A percentile compares a stretch with the other conserved stretches of the same genome.
Evolutionary conservation across 306 rosid genomes (phyloP).

Genomic region (Trifolium repens): DNA sequence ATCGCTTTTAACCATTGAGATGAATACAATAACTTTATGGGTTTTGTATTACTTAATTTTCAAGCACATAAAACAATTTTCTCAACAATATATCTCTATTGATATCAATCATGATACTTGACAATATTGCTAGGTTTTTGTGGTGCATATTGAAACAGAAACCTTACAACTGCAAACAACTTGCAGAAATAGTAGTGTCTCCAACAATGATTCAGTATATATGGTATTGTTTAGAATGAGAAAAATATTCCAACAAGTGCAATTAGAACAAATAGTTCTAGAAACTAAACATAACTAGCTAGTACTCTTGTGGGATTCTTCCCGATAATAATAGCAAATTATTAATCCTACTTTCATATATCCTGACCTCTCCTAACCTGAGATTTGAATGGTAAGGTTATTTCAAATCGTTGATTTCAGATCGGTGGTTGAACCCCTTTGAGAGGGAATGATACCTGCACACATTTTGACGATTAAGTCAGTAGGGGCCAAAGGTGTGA

Average conservation of each 20-base stretch:
- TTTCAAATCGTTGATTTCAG: too few relatives aligned
- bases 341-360: too few relatives aligned
- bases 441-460: too few relatives aligned
- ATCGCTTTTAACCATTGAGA: not conserved
- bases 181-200: not conserved
- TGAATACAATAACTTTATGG: slow-evolving; percentile 1
- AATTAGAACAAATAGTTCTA: not conserved
- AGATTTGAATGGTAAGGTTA: too few relatives aligned
- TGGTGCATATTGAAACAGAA: not conserved
- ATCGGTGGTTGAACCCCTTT: too few relatives aligned
- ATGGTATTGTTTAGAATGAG: not conserved
- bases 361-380: too few relatives aligned
- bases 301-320: not conserved
- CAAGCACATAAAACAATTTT: slow-evolving; percentile 15
- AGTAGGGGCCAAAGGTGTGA: too few relatives aligned
- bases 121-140: not conserved
- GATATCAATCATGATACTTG: too few relatives aligned
- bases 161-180: not conserved
- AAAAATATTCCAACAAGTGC: not conserved
- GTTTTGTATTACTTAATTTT: not conserved
- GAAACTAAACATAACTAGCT: not conserved
- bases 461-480: too few relatives aligned
- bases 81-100: slow-evolving; percentile 10
- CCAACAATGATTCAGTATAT: not conserved
- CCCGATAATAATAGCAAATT: not conserved